Conservation (phyloP, 2,329 filamentous ascomycete genomes). For the Peltaster fructicola region DNA sequence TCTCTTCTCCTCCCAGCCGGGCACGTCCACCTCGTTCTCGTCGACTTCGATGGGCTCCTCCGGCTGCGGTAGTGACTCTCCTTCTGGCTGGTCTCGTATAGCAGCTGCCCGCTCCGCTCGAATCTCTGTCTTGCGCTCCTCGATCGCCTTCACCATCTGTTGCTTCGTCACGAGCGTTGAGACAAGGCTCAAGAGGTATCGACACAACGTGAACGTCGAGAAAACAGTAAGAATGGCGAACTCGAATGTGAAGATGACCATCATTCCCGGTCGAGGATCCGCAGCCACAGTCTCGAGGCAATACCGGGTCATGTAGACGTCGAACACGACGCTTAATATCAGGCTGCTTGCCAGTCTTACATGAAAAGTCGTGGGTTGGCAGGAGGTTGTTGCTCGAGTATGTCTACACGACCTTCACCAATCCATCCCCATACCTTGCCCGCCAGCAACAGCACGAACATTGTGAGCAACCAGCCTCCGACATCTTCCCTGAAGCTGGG, state of each 20-base stretch:
- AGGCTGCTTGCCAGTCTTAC: conserved; percentile 63
- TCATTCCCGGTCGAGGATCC: conserved; percentile 88
- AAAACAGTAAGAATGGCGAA: conserved; percentile 74
- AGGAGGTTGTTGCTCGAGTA: conserved; percentile 87
- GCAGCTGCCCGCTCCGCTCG: conserved; percentile 34
- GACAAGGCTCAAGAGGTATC: conserved; percentile 61
- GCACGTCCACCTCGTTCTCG: conserved; percentile 85
- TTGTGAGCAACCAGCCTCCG: conserved; percentile 83
- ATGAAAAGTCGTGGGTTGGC: conserved; percentile 80
- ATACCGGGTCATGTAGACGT: conserved; percentile 64
- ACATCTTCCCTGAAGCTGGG: conserved; percentile 94
- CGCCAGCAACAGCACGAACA: conserved; percentile 85
- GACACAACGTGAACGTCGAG: conserved; percentile 58
- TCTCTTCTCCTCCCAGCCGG: conserved; percentile 91
- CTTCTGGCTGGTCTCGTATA: conserved; percentile 19
- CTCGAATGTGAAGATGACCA: conserved; percentile 99
- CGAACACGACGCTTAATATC: conserved; percentile 60
- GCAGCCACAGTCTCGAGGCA: conserved; percentile 67
- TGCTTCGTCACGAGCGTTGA: conserved; percentile 59
- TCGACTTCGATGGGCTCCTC: conserved; percentile 50
- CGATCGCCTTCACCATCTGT: conserved; percentile 54
- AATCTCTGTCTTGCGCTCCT: conserved; percentile 51
- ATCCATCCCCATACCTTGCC: conserved; percentile 99
- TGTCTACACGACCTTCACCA: conserved; percentile 81
- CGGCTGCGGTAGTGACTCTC: conserved; percentile 20